phyloP scores from a whole-genome alignment of 768 basidiomycete genomes.

The Polyporus arcularius region DNA sequence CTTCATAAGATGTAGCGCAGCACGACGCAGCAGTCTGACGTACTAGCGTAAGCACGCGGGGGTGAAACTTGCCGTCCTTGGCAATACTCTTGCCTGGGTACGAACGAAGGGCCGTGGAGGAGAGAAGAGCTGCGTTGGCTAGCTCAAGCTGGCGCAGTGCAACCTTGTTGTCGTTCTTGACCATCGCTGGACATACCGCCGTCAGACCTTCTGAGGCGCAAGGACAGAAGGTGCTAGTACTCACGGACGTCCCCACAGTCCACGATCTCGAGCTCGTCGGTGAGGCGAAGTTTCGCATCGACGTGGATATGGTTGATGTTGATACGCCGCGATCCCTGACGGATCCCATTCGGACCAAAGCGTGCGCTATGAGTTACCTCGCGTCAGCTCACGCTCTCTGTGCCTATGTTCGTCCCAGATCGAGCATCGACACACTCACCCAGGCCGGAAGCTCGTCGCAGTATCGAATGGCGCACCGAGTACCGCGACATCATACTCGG shows the following conservation, averaged over 20 bases:
- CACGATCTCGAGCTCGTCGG: constrained; percentile 29
- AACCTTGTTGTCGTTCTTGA: constrained; percentile 30
- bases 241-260: constrained; percentile 36
- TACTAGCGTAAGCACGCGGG: constrained; percentile 34
- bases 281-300: constrained; percentile 29
- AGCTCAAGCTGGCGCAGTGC: constrained; percentile 36
- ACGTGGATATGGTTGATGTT: constrained; percentile 33
- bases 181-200: constrained; percentile 21
- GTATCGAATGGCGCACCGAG: constrained; percentile 35
- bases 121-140: constrained; percentile 29
- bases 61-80: constrained; percentile 36
- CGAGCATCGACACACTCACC: constrained; percentile 17
- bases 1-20: neutral
- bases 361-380: constrained; percentile 24
- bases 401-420: no score
- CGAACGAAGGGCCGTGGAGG: constrained; percentile 16
- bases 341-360: constrained; percentile 37
- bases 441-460: constrained; percentile 34
- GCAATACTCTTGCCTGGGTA: constrained; percentile 26
- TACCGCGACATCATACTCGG: constrained; percentile 31
- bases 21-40: neutral
- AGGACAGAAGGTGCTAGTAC: neutral
- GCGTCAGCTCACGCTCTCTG: neutral
- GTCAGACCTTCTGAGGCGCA: neutral
- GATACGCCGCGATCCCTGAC: constrained; percentile 33